Evolutionary conservation across 495 filamentous ascomycete genomes (phyloP), one percentile per base, ranked within the genome.

Genomic region (Tuber microsphaerosporum): DNA sequence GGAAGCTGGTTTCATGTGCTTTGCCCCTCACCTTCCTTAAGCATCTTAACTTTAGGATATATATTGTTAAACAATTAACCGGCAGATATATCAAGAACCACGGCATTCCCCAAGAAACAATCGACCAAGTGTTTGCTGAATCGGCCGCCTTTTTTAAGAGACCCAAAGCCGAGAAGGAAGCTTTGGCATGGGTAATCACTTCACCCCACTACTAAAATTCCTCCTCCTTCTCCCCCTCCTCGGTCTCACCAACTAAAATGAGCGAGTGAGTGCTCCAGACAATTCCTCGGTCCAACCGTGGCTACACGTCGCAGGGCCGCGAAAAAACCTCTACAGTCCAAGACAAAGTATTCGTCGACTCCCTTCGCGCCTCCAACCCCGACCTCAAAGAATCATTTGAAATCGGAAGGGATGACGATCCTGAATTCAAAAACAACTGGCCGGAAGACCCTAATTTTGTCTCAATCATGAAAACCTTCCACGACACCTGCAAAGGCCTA

Each of bases 111-210:
- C 83, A 88, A 17, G 84, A 87, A 22, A 86, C 87, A n/a, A 81
- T 92, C 20, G 81, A 86, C 46, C 82, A 84, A 39, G 89, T 92
- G 73, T 97, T 97, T 83, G 79, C 84, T 56, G 87, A 89, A 41
- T 96, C 93, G 2, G 89, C 91, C 65, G 83, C 85, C 45, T 97
- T 97, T 87, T 98, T 98, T 84, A 81, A 83, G 22, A 90, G 93
- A 4, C 88, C 93, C 2, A 84, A 88, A 76, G 84, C 85, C 22
- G 85, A 92, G 71, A 98, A 97, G 83, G 88, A 94, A 75, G 82
- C 83, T 31, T 84, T 92, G 37, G 87, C 87, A 78, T 94, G 92
- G 92, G 79, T 75, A 73, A 48, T 79, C 69, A 46, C 69, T 22
- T 44, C 34, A 48, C 56, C 34, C 17, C 34, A 56, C 37, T 16